phyloP scores from a whole-genome alignment of 768 basidiomycete species.

The Solioccasus polychromus region DNA sequence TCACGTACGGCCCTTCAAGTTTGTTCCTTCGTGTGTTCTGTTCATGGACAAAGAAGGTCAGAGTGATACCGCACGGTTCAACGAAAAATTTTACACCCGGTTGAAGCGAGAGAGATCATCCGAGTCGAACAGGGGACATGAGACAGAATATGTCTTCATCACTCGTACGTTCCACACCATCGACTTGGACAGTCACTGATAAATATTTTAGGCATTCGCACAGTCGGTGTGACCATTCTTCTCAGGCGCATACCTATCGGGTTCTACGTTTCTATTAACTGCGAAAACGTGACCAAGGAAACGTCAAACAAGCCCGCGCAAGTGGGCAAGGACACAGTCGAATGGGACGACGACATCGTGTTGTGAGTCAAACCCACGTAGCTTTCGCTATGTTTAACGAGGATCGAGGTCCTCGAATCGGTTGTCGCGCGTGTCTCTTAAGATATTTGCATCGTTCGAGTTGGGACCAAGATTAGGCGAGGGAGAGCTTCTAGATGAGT shows the following conservation, averaged over 20 bases:
- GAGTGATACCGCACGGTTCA: too few relatives aligned
- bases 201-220: neutral
- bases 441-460: slow-evolving; percentile 6
- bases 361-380: neutral
- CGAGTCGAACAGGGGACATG: too few relatives aligned
- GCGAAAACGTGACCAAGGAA: neutral
- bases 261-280: neutral
- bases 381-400: neutral
- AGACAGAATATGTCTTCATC: too few relatives aligned
- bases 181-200: too few relatives aligned
- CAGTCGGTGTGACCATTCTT: neutral
- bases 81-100: too few relatives aligned
- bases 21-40: too few relatives aligned
- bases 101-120: too few relatives aligned
- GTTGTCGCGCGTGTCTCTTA: neutral
- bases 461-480: neutral
- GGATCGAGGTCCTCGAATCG: neutral
- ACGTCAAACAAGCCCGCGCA: neutral
- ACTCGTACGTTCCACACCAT: too few relatives aligned
- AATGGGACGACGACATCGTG: slow-evolving; percentile 2
- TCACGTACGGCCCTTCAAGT: too few relatives aligned
- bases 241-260: neutral
- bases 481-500: slow-evolving; percentile 1
- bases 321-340: neutral
- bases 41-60: too few relatives aligned